These are phyloP conservation scores for Takakia lepidozioides DNA, from an alignment of 225 moss, liverwort and hornwort species.

Conservation along the genomic window DNA sequence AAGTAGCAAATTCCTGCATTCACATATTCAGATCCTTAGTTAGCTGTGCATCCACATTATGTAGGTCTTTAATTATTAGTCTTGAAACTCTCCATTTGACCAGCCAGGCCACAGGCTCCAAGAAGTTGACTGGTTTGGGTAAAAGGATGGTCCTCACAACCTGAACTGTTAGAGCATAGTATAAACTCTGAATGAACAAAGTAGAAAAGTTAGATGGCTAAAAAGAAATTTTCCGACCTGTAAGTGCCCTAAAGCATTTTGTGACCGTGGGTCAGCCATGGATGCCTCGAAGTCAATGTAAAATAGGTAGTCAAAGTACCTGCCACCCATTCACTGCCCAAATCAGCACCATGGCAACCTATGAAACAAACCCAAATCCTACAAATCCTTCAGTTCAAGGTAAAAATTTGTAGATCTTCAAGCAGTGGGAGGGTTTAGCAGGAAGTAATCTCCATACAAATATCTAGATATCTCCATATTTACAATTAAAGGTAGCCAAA, in stretches of 20 bases:
- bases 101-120: background rate
- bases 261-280: conserved; percentile 91
- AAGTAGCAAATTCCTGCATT: conserved; percentile 79
- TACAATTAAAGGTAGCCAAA: background rate
- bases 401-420: too few relatives aligned
- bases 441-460: too few relatives aligned
- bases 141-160: too few relatives aligned
- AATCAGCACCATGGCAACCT: too few relatives aligned
- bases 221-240: conserved; percentile 8
- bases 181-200: too few relatives aligned
- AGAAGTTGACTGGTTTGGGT: background rate
- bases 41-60: background rate
- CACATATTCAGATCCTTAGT: background rate
- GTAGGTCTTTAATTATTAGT: background rate
- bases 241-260: conserved; percentile 79
- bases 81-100: too few relatives aligned
- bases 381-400: too few relatives aligned
- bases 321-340: background rate
- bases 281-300: conserved; percentile 97
- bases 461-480: background rate
- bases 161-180: too few relatives aligned
- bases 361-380: too few relatives aligned
- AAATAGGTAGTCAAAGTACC: conserved; percentile 66
- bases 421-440: too few relatives aligned
- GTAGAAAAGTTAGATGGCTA: too few relatives aligned